A percentile compares a stretch with the other conserved stretches of the same genome.
These are phyloP conservation scores for Brasilioporus rufonigricans DNA, from an alignment of 768 basidiomycete species.

Conservation along the genomic window DNA sequence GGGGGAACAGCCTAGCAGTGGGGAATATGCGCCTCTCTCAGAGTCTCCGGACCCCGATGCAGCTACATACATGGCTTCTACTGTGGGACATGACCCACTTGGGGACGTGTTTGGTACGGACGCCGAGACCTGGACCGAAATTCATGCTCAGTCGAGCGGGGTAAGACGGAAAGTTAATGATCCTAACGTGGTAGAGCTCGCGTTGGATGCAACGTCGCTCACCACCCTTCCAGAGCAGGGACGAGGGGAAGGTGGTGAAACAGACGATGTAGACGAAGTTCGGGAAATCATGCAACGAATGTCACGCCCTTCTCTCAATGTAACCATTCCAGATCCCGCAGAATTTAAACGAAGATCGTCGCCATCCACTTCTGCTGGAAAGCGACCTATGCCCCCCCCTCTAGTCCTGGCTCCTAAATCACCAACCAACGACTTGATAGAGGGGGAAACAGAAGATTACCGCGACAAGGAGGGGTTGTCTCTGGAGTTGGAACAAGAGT, in stretches of 20 bases:
- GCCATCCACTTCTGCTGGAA: slow-evolving; percentile 27
- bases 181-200: slow-evolving; percentile 52
- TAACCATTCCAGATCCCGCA: slow-evolving; percentile 43
- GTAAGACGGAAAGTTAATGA: slow-evolving; percentile 23
- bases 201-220: slow-evolving; percentile 45
- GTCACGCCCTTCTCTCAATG: slow-evolving; percentile 32
- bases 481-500: slow-evolving; percentile 30
- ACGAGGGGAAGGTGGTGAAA: slow-evolving; percentile 30
- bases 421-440: slow-evolving; percentile 26
- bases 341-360: slow-evolving; percentile 37
- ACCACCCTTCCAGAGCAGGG: slow-evolving; percentile 25
- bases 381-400: slow-evolving; percentile 57
- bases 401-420: slow-evolving; percentile 47
- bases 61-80: slow-evolving; percentile 38
- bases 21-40: slow-evolving; percentile 30
- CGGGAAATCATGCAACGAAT: slow-evolving; percentile 40
- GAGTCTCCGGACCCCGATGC: slow-evolving; percentile 29
- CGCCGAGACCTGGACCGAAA: slow-evolving; percentile 58
- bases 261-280: slow-evolving; percentile 33
- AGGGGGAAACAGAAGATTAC: slow-evolving; percentile 21
- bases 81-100: slow-evolving; percentile 46
- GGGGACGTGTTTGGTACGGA: slow-evolving; percentile 66
- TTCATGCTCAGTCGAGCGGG: slow-evolving; percentile 38
- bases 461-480: slow-evolving; percentile 18
- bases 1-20: slow-evolving; percentile 29